Evolutionary conservation across 495 filamentous ascomycete genomes (phyloP).

Genomic region (Penicillium samsonianum): DNA sequence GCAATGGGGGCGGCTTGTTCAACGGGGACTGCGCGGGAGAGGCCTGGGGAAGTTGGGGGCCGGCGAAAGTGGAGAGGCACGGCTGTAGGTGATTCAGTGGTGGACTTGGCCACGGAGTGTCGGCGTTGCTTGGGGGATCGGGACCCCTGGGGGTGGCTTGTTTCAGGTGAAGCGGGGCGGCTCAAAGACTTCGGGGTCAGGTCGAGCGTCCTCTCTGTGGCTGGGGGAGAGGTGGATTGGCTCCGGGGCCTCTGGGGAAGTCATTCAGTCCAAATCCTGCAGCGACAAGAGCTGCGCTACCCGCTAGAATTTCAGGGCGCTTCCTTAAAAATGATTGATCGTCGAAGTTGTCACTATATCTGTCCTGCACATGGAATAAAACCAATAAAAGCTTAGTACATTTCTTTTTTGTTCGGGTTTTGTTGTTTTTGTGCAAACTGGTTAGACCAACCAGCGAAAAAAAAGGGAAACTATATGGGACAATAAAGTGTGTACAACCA

Average conservation of each 20-base stretch:
- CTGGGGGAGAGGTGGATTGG: conserved; percentile 40
- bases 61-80: conserved; percentile 53
- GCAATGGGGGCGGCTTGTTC: conserved; percentile 24
- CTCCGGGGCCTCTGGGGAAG: conserved; percentile 36
- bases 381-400: conserved; percentile 43
- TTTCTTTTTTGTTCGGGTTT: conserved; percentile 26
- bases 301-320: conserved; percentile 49
- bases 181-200: conserved; percentile 37
- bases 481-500: conserved; percentile 33
- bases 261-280: conserved; percentile 26
- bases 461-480: conserved; percentile 34
- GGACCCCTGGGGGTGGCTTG: conserved; percentile 18
- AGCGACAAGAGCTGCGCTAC: conserved; percentile 19
- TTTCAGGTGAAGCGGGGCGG: conserved; percentile 41
- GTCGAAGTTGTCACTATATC: conserved; percentile 37
- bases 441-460: conserved; percentile 19
- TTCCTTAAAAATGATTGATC: conserved; percentile 52
- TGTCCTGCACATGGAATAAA: conserved; percentile 44
- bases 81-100: conserved; percentile 48
- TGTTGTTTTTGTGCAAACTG: conserved; percentile 24
- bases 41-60: conserved; percentile 44
- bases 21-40: conserved; percentile 37
- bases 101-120: conserved; percentile 34
- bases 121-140: conserved; percentile 27
- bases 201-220: conserved; percentile 35